Base-by-base conservation (phyloP, 2,329 filamentous ascomycete genomes). In the Pseudodiploospora longispora region DNA sequence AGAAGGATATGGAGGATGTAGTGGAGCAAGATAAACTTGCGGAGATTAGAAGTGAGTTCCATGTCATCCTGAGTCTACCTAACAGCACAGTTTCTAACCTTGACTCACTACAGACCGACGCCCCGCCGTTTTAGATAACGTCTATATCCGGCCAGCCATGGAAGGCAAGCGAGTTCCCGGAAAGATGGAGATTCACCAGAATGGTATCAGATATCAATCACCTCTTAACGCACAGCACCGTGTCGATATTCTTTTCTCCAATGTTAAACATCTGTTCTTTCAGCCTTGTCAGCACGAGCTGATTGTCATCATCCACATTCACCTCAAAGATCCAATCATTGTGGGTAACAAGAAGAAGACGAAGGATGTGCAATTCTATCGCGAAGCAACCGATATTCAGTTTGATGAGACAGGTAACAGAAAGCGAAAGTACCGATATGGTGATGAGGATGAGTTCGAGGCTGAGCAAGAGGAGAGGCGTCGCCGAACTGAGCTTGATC, bases 1-100 rank as follows among this genome's bases (percentile, higher is more conserved):
- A 97, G 80, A 98, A 98, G 70, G 91, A 98, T 56, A 85, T 98
- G 85, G 93, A 98, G 62, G 93, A 98, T 65, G 93, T 98, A 27
- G 90, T 98, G 5, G 93, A 97, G 66, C 93, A 98, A 65, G 93
- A 98, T 63, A 98, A 98, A 71, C 80, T 98, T 42, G 74, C 94
- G 54, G 90, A 96, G 61, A 90, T 97, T 54, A 78, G 93, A 72
- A 95, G 86, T 88, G 72, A 71, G 82, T 51, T 30, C 10, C 19
- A 10, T 7, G 10, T 6, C 10, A 6, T 10, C 19, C 3, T 19
- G 4, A 4, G 29, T 7, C 10, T 27, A 36, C 10, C n/a, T 36
- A 5, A 12, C 19, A 3, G 19, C 19, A 19, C 27, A 36, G 10
- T 31, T 49, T 44, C 70, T 80, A 67, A 77, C 59, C 31, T 34